Evolutionary conservation across 139 green algal species (phyloP).

Genomic region (Chlorella sp.): DNA sequence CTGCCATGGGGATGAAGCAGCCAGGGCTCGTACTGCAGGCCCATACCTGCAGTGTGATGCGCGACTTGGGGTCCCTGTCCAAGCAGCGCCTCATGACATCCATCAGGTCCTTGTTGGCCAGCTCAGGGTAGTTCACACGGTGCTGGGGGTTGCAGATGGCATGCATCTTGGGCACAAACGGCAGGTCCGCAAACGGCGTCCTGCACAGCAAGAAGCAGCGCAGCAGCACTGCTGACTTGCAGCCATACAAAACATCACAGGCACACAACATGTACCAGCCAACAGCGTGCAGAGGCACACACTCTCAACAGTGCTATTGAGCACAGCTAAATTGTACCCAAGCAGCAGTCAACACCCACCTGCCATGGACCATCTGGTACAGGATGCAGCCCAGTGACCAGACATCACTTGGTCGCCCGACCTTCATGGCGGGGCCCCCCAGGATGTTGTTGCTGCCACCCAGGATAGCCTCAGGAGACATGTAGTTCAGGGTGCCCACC

Average conservation of each 20-base stretch:
- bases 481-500: conserved; percentile 98
- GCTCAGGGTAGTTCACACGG: conserved; percentile 50
- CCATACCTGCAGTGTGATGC: conserved; percentile 83
- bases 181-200: conserved; percentile 71
- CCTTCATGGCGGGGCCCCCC: conserved; percentile 61
- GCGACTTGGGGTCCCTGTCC: conserved; percentile 66
- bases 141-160: conserved; percentile 26
- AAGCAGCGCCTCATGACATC: conserved; percentile 62
- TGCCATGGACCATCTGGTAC: too few species aligned
- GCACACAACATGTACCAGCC: too few species aligned
- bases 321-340: too few species aligned
- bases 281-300: too few species aligned
- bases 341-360: too few species aligned
- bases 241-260: too few species aligned
- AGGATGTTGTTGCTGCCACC: conserved; percentile 68
- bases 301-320: too few species aligned
- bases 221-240: too few species aligned
- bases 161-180: conserved; percentile 85
- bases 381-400: conserved; percentile 52
- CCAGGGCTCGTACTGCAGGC: too few species aligned
- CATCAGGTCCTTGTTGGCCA: conserved; percentile 41
- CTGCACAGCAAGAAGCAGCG: conserved; percentile 66
- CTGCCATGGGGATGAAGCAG: too few species aligned
- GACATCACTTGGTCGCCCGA: conserved; percentile 84
- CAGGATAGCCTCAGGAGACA: conserved; percentile 93